Percentiles rank a stretch among this genome's conserved stretches.
phyloP scores from a whole-genome alignment of 768 basidiomycete genomes.

The Amanita thiersii region DNA sequence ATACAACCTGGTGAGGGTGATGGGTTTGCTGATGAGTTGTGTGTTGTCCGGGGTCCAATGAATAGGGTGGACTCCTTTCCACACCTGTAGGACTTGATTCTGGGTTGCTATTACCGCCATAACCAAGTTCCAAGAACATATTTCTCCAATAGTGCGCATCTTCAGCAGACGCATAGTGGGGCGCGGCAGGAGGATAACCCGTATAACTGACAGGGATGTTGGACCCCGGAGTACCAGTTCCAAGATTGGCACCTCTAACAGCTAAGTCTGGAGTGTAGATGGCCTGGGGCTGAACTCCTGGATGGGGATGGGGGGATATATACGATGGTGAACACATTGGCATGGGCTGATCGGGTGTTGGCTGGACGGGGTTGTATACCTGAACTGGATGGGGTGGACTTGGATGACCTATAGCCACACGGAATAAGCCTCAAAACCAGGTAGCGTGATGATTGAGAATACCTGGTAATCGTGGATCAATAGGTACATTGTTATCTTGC shows the following conservation, averaged over 20 bases:
- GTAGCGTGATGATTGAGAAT: conserved; percentile 14
- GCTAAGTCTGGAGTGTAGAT: conserved; percentile 4
- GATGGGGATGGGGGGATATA: conserved; percentile 23
- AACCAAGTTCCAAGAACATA: conserved; percentile 71
- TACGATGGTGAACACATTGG: conserved; percentile 35
- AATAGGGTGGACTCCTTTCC: conserved; percentile 1
- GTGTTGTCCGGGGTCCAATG: conserved; percentile 8
- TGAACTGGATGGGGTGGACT: too few species aligned
- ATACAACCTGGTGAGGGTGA: conserved; percentile 6
- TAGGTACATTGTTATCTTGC: conserved; percentile 30
- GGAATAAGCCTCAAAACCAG: conserved; percentile 9
- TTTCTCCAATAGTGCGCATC: conserved; percentile 67
- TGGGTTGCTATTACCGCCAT: conserved; percentile 39
- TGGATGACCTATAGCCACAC: conserved; percentile 16
- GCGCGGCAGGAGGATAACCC: conserved; percentile 26
- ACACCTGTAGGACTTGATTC: conserved; percentile 7
- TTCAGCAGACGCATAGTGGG: conserved; percentile 42
- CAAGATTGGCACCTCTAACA: conserved; percentile 7
- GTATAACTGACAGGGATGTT: conserved; percentile 17
- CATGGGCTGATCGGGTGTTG: conserved; percentile 28
- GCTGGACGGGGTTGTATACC: too few species aligned
- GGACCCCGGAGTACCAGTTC: conserved; percentile 8
- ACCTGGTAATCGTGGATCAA: conserved; percentile 55
- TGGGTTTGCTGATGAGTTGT: conserved; percentile 9
- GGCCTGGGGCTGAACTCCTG: conserved; percentile 10